These are phyloP conservation scores for Phycomyces blakesleeanus DNA, from an alignment of 192 early-diverging fungal genomes.

Conservation along the genomic window DNA sequence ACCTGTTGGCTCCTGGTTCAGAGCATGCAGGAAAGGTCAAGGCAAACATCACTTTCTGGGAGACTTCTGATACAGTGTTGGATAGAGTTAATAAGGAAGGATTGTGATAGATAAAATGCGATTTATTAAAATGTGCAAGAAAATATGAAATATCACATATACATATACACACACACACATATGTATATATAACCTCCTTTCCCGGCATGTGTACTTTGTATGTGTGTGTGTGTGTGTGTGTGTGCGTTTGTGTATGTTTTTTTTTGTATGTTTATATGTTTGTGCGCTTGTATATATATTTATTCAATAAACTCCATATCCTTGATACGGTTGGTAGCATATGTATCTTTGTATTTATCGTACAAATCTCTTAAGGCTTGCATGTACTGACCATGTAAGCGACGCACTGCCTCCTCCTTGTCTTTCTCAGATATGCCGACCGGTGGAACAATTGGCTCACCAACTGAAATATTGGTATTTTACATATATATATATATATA, in stretches of 20 bases:
- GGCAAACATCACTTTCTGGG: slow-evolving; percentile 19
- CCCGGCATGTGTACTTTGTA: too few relatives aligned
- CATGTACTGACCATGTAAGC: slow-evolving; percentile 64
- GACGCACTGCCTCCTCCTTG: slow-evolving; percentile 44
- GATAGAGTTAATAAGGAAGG: background rate
- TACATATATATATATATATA: too few relatives aligned
- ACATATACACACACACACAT: background rate
- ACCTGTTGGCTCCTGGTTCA: slow-evolving; percentile 1
- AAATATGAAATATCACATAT: background rate
- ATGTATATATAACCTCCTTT: too few relatives aligned
- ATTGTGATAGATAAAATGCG: background rate
- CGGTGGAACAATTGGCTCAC: slow-evolving; percentile 49
- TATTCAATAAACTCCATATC: slow-evolving; percentile 67
- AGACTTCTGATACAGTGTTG: background rate
- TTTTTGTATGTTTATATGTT: too few relatives aligned
- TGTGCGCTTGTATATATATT: background rate
- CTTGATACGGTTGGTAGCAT: slow-evolving; percentile 54
- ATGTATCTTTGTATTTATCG: slow-evolving; percentile 70
- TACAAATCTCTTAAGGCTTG: slow-evolving; percentile 56
- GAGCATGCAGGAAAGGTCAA: slow-evolving; percentile 2
- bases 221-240: too few relatives aligned
- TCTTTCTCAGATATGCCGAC: slow-evolving; percentile 52
- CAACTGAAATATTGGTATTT: too few relatives aligned
- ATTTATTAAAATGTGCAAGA: background rate
- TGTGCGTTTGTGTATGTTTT: too few relatives aligned